These are phyloP conservation scores for Capsaspora owczarzaki DNA, from an alignment of 78 protist species.

Conservation along the genomic window DNA sequence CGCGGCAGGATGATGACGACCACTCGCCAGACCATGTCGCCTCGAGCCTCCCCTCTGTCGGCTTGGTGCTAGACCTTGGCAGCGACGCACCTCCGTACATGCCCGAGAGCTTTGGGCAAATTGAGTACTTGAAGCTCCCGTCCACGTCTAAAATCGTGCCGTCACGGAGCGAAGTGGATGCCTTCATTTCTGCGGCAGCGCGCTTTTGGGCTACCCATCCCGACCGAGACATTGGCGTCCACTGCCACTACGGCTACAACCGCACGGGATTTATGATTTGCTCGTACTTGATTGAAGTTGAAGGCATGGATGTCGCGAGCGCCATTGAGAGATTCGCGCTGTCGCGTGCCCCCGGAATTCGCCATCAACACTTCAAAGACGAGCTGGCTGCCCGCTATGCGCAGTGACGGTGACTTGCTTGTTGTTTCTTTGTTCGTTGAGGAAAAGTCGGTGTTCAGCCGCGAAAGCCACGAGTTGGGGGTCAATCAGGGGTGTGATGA, in stretches of 20 bases:
- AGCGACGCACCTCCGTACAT: neutral
- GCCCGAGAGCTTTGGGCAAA: too few relatives aligned
- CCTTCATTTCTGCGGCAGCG: too few relatives aligned
- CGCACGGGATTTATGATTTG: neutral
- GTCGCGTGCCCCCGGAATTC: neutral
- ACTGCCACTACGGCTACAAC: slow-evolving; percentile 1
- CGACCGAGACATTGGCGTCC: neutral
- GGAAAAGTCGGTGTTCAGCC: too few relatives aligned
- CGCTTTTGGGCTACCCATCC: too few relatives aligned
- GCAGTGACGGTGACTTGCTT: too few relatives aligned
- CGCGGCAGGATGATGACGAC: neutral
- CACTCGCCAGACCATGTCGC: neutral
- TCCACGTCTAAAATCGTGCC: too few relatives aligned
- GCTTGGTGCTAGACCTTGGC: neutral
- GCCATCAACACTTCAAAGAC: neutral
- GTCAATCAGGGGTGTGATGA: too few relatives aligned
- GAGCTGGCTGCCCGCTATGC: too few relatives aligned
- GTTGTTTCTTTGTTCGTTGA: too few relatives aligned
- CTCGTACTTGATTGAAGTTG: neutral
- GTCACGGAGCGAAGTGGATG: too few relatives aligned
- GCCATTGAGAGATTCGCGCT: neutral
- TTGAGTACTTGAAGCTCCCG: too few relatives aligned
- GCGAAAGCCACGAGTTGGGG: too few relatives aligned
- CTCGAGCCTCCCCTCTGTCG: neutral
- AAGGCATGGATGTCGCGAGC: neutral